Percentiles rank a stretch among this genome's conserved stretches.
phyloP scores from a whole-genome alignment of 2,329 filamentous ascomycete species.

The Pyrenochaeta sp. region DNA sequence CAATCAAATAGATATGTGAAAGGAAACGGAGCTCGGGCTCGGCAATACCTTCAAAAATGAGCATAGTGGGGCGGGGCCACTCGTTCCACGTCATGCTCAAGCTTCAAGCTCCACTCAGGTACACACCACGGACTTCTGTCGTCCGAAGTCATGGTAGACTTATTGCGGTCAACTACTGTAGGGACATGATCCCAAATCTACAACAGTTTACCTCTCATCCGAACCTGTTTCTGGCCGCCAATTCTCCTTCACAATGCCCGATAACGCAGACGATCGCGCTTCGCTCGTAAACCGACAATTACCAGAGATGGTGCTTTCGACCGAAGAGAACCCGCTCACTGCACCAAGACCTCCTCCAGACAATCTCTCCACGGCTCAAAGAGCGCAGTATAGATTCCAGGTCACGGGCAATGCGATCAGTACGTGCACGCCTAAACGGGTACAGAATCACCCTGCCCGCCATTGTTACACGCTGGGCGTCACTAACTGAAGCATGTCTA shows the following conservation, averaged over 20 bases:
- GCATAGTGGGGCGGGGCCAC: neutral
- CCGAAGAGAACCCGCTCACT: conserved; percentile 54
- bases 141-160: conserved; percentile 11
- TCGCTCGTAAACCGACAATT: conserved; percentile 55
- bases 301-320: conserved; percentile 60
- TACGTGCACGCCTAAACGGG: conserved; percentile 46
- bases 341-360: conserved; percentile 55
- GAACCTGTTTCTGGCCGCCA: neutral
- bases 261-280: conserved; percentile 51
- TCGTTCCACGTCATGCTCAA: conserved; percentile 3
- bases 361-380: conserved; percentile 51
- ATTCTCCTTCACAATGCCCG: conserved; percentile 37
- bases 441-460: conserved; percentile 9
- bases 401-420: conserved; percentile 63
- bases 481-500: neutral
- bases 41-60: neutral
- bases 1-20: no score
- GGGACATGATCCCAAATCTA: neutral
- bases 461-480: neutral
- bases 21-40: neutral
- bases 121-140: conserved; percentile 19
- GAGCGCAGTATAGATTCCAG: conserved; percentile 59
- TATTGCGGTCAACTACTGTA: neutral
- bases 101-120: conserved; percentile 1
- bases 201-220: neutral